Conservation (phyloP, 1,139 yeast genomes). For the Tardiomyces blankii region DNA sequence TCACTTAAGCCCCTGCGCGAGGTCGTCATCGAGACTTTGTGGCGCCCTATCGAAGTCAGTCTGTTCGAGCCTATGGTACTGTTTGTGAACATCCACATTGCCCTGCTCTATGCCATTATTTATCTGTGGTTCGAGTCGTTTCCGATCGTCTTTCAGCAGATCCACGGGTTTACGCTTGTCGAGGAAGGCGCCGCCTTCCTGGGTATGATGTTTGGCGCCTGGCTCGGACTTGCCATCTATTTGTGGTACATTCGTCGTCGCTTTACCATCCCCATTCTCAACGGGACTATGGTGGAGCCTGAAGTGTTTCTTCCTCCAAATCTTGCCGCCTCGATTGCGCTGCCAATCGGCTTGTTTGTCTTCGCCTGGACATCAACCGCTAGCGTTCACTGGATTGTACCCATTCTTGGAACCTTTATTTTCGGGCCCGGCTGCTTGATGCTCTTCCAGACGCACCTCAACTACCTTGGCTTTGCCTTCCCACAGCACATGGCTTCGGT, state of each 20-base stretch:
- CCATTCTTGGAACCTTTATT: too few species aligned
- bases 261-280: slow-evolving; percentile 1
- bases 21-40: slow-evolving; percentile 34
- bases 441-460: too few species aligned
- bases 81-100: slow-evolving; percentile 34
- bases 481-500: too few species aligned
- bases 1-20: too few species aligned
- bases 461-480: too few species aligned
- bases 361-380: slow-evolving; percentile 69
- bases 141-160: slow-evolving; percentile 40
- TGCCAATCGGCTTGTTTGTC: slow-evolving; percentile 69
- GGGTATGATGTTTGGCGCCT: slow-evolving; percentile 35
- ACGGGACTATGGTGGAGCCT: slow-evolving; percentile 23
- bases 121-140: slow-evolving; percentile 54
- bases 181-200: slow-evolving; percentile 39
- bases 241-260: slow-evolving; percentile 4
- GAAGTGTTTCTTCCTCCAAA: slow-evolving; percentile 25
- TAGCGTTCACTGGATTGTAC: too few species aligned
- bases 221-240: slow-evolving; percentile 12
- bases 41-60: too few species aligned
- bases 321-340: slow-evolving; percentile 41
- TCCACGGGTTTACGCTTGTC: slow-evolving; percentile 38
- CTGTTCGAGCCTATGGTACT: slow-evolving; percentile 26
- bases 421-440: too few species aligned
- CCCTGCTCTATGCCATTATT: slow-evolving; percentile 42